These are phyloP conservation scores for Plasmodium billcollinsi DNA, from an alignment of 169 alveolate species.

Conservation along the genomic window DNA sequence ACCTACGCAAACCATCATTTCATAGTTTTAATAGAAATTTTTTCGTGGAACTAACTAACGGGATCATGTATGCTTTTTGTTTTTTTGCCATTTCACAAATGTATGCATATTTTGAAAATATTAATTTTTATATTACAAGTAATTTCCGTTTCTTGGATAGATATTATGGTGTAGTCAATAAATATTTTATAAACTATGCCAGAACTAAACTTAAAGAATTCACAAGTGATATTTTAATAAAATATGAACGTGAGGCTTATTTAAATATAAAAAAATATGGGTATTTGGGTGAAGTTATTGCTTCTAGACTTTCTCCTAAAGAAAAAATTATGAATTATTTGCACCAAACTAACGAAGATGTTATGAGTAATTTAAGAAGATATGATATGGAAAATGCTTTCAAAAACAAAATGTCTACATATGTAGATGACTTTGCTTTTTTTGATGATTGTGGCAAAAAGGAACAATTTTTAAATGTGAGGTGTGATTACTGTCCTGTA, in stretches of 20 bases:
- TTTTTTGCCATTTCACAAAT: background rate
- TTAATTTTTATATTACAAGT: conserved; percentile 3
- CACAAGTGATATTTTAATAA: conserved; percentile 11
- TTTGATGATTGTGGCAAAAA: conserved; percentile 10
- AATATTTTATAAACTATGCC: background rate
- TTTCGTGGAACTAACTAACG: background rate
- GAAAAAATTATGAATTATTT: background rate
- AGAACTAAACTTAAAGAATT: background rate
- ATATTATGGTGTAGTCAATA: conserved; percentile 1
- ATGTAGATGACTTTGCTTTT: conserved; percentile 27
- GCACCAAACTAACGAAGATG: background rate
- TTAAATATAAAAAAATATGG: background rate
- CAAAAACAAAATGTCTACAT: background rate
- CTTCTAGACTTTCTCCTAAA: conserved; percentile 10
- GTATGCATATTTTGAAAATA: conserved; percentile 12
- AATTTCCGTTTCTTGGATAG: conserved; percentile 24
- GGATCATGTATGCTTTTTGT: background rate
- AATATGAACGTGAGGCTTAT: background rate
- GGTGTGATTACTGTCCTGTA: background rate
- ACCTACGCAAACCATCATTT: background rate
- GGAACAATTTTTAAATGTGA: conserved; percentile 19
- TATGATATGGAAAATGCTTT: conserved; percentile 4
- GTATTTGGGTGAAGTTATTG: background rate
- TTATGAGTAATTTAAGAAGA: background rate
- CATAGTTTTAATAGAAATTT: background rate